Conservation (phyloP, 2,329 filamentous ascomycete genomes). For the Paecilomyces sp. region DNA sequence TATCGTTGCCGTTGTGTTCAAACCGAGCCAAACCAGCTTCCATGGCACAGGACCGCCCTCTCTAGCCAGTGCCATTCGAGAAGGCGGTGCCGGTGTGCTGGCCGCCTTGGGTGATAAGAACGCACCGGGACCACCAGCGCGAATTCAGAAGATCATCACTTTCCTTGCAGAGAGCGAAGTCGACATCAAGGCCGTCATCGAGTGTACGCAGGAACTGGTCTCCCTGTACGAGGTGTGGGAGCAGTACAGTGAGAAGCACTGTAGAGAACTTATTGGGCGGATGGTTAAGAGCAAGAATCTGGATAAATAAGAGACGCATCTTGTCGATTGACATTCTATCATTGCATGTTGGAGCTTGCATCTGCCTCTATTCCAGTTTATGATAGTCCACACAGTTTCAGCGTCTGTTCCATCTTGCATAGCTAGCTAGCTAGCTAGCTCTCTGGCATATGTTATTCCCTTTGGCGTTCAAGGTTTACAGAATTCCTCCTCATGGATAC, state of each 20-base stretch:
- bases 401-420: too few relatives aligned
- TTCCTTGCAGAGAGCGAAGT: conserved; percentile 84
- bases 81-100: conserved; percentile 28
- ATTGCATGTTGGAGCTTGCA: neutral
- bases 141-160: conserved; percentile 60
- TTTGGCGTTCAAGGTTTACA: too few relatives aligned
- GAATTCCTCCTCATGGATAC: too few relatives aligned
- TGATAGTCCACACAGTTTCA: too few relatives aligned
- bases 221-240: conserved; percentile 78
- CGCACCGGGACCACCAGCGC: conserved; percentile 19
- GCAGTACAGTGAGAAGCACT: conserved; percentile 56
- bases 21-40: conserved; percentile 49
- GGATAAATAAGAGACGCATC: conserved; percentile 40
- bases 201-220: conserved; percentile 86
- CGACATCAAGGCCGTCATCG: conserved; percentile 76
- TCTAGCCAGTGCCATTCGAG: conserved; percentile 27
- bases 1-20: conserved; percentile 73
- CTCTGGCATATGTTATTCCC: too few relatives aligned
- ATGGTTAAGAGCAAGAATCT: conserved; percentile 55
- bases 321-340: neutral
- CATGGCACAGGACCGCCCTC: conserved; percentile 24
- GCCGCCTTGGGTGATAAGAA: conserved; percentile 25
- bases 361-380: neutral
- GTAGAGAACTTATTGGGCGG: conserved; percentile 56
- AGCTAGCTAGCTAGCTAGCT: too few relatives aligned